These are phyloP conservation scores for Hypholoma sublateritium DNA, from an alignment of 768 basidiomycete species.

Conservation along the genomic window DNA sequence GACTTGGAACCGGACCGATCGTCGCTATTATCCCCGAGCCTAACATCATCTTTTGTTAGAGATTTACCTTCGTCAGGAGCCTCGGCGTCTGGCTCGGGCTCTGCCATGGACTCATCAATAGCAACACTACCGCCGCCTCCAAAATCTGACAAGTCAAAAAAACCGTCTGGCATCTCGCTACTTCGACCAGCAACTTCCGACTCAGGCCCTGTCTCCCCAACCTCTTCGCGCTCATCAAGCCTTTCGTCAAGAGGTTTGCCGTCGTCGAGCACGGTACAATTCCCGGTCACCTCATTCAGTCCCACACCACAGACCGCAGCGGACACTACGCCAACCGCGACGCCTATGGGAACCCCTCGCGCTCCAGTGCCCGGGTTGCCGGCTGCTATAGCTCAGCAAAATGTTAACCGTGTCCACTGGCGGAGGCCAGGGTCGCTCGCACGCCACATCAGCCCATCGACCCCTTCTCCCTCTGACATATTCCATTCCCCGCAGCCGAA, in stretches of 20 bases:
- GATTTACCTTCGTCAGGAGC: slow-evolving; percentile 13
- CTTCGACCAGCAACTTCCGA: slow-evolving; percentile 22
- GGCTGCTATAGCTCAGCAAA: slow-evolving; percentile 7
- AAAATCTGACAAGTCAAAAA: slow-evolving; percentile 9
- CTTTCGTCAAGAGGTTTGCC: slow-evolving; percentile 9
- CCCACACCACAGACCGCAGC: not conserved
- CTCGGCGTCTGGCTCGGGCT: slow-evolving; percentile 11
- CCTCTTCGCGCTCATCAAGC: slow-evolving; percentile 24
- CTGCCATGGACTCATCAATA: slow-evolving; percentile 18
- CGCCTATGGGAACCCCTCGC: slow-evolving; percentile 23
- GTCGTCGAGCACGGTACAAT: not conserved
- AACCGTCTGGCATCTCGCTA: slow-evolving; percentile 40
- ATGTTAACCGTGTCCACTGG: slow-evolving; percentile 24
- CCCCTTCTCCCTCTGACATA: slow-evolving; percentile 9
- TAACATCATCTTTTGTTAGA: slow-evolving; percentile 19
- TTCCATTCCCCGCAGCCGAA: not conserved
- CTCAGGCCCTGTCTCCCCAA: slow-evolving; percentile 5
- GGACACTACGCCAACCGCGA: slow-evolving; percentile 25
- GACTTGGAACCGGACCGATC: slow-evolving; percentile 17
- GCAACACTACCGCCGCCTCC: slow-evolving; percentile 14
- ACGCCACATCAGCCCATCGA: slow-evolving; percentile 14
- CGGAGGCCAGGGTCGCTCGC: slow-evolving; percentile 22
- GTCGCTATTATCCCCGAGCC: slow-evolving; percentile 14
- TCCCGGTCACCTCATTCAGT: not conserved
- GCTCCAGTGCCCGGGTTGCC: slow-evolving; percentile 2